Base-by-base conservation (phyloP, 768 basidiomycete genomes). In the Collybia mongolica region DNA sequence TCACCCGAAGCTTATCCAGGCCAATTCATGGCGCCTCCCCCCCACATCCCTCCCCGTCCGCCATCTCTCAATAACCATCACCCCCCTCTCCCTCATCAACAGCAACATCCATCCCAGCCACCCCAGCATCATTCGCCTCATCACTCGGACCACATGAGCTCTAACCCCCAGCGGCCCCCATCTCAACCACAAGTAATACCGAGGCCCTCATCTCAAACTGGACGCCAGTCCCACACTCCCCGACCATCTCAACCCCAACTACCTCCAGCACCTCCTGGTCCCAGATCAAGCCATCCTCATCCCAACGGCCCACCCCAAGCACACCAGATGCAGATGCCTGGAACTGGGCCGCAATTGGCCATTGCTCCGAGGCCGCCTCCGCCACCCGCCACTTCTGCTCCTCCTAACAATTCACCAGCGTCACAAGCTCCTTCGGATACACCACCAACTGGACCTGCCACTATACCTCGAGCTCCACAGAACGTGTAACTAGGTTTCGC, bases 161-260 rank as follows among this genome's bases (percentile, higher is more conserved):
- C 68, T 17, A 77, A 75, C 44, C 76, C 75, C 2, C 78, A 71
- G 54, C 73, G 81, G 36, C 83, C 83, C 19, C 83, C 79, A 44
- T 84, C 83, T 3, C 85, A 85, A 42, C 69, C 62, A 20, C 71
- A 67, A 19, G 14, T 20, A 23, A 44, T 51, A 24, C 51, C 46
- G 15, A 49, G 57, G 5, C 59, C 56, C 5, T 18, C 52, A 1
- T 58, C 56, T 1, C 59, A 53, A 20, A 3, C 32, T 14, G 32
- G 32, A 32, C 32, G 32, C 14, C 59, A 48, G 4, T 19, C 42
- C 0, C 64, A 54, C 42, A 52, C 54, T 12, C 58, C 64, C 29
- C 57, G 57, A 36, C 46, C 51, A 11, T 51, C 61, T 3, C 58
- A 58, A 26, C 52, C 59, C 4, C 45, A 54, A 38, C 46, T 57